A percentile compares a stretch with the other conserved stretches of the same genome.
Evolutionary conservation across 2,329 filamentous ascomycete genomes (phyloP).

Genomic region (Hymenoscyphus repandus): DNA sequence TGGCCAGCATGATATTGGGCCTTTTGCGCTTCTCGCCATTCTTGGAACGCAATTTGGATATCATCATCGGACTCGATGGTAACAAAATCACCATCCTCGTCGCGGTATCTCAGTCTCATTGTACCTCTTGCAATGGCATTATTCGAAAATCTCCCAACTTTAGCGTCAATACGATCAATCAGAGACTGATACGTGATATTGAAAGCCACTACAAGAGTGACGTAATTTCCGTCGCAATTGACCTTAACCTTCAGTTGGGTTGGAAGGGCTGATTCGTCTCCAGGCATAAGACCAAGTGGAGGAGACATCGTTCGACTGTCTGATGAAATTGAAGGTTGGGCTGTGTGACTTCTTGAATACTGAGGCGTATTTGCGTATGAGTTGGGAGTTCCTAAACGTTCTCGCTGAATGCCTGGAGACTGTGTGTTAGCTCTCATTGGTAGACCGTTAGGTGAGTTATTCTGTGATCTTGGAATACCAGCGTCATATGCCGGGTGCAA

Average conservation of each 20-base stretch:
- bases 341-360: slow-evolving; percentile 27
- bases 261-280: slow-evolving; percentile 46
- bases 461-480: slow-evolving; percentile 71
- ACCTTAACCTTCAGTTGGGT: slow-evolving; percentile 94
- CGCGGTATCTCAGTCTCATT: slow-evolving; percentile 82
- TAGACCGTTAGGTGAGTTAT: slow-evolving; percentile 67
- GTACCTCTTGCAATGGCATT: slow-evolving; percentile 78
- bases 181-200: slow-evolving; percentile 93
- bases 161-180: slow-evolving; percentile 92
- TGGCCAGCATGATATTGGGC: slow-evolving; percentile 58
- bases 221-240: slow-evolving; percentile 84
- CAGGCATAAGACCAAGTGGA: slow-evolving; percentile 31
- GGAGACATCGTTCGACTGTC: slow-evolving; percentile 41
- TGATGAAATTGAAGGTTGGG: slow-evolving; percentile 27
- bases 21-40: slow-evolving; percentile 76
- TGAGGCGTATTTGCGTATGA: slow-evolving; percentile 27
- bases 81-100: slow-evolving; percentile 89
- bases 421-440: slow-evolving; percentile 65
- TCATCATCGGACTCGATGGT: slow-evolving; percentile 95
- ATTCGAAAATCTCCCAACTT: slow-evolving; percentile 79
- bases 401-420: slow-evolving; percentile 63
- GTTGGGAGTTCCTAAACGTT: slow-evolving; percentile 45
- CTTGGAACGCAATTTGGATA: slow-evolving; percentile 90
- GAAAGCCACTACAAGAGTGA: slow-evolving; percentile 92
- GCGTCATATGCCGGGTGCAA: slow-evolving; percentile 55